Evolutionary conservation across 2,329 filamentous ascomycete species (phyloP).

Genomic region (Exophiala dermatitidis): DNA sequence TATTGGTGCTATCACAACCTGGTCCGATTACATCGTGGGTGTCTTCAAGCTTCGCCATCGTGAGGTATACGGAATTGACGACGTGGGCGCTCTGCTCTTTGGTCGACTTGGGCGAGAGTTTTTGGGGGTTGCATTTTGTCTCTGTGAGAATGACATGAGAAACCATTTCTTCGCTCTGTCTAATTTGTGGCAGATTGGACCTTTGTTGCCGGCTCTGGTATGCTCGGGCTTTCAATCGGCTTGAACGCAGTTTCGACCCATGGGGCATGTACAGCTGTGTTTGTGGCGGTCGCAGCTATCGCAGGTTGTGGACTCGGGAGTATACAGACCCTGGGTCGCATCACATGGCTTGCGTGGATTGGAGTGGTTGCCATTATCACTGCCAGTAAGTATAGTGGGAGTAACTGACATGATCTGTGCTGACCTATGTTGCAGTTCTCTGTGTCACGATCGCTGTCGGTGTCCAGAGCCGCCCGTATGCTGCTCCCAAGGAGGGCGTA

Average conservation of each 20-base stretch:
- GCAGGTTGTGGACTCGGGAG: constrained; percentile 46
- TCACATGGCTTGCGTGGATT: constrained; percentile 43
- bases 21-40: no score
- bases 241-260: constrained; percentile 55
- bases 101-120: no score
- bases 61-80: no score
- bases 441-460: constrained; percentile 24
- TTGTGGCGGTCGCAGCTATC: constrained; percentile 47
- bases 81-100: no score
- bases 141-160: no score
- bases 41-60: no score
- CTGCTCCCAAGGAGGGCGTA: constrained; percentile 28
- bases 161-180: no score
- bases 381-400: constrained; percentile 2
- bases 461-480: constrained; percentile 32
- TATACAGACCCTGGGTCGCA: constrained; percentile 53
- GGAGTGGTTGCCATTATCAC: neutral
- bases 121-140: no score
- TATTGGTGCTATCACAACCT: no score
- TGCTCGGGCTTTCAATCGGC: constrained; percentile 53
- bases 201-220: constrained; percentile 41
- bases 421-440: neutral
- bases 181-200: no score
- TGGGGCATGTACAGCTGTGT: constrained; percentile 54
- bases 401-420: neutral